Conservation (phyloP, 2,329 filamentous ascomycete species). For the Sphaerulina musiva region DNA sequence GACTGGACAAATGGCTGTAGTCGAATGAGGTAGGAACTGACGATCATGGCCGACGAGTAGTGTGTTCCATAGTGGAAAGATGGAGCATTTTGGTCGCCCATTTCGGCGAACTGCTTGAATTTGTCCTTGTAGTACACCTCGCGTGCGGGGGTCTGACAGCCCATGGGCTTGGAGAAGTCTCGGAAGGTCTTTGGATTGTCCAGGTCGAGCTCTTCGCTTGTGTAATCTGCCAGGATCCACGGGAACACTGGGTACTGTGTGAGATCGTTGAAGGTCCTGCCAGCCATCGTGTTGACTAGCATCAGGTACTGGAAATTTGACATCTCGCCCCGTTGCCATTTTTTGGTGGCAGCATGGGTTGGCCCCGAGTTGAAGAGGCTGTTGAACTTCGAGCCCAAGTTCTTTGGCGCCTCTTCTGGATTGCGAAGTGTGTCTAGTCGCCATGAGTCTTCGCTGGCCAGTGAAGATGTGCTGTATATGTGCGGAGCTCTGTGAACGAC, state of each 20-base stretch:
- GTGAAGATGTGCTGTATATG: constrained; percentile 54
- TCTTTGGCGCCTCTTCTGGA: constrained; percentile 56
- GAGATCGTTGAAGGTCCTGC: constrained; percentile 92
- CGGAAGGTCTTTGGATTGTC: constrained; percentile 78
- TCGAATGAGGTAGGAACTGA: constrained; percentile 90
- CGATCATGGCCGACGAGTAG: constrained; percentile 98
- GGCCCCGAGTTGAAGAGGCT: constrained; percentile 82
- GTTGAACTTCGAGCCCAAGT: constrained; percentile 80
- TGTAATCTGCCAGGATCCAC: constrained; percentile 94
- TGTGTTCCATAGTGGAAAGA: constrained; percentile 98
- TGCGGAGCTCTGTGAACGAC: constrained; percentile 75
- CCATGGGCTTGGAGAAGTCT: constrained; percentile 93
- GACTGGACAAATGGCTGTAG: constrained; percentile 95
- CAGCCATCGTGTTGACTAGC: constrained; percentile 96
- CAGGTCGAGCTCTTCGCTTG: constrained; percentile 83
- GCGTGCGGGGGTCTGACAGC: constrained; percentile 71
- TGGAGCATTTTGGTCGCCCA: constrained; percentile 66
- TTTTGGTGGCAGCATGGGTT: constrained; percentile 76
- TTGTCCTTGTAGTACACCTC: constrained; percentile 75
- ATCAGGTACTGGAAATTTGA: constrained; percentile 99
- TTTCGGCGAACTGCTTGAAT: constrained; percentile 82
- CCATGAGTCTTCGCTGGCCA: constrained; percentile 78
- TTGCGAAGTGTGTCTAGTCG: constrained; percentile 76
- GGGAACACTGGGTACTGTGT: constrained; percentile 98
- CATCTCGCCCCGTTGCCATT: constrained; percentile 89